Percentiles rank a stretch among this genome's conserved stretches.
Evolutionary conservation across 1,284 basidiomycete species (phyloP).

Genomic region (Trichosporon faecale): DNA sequence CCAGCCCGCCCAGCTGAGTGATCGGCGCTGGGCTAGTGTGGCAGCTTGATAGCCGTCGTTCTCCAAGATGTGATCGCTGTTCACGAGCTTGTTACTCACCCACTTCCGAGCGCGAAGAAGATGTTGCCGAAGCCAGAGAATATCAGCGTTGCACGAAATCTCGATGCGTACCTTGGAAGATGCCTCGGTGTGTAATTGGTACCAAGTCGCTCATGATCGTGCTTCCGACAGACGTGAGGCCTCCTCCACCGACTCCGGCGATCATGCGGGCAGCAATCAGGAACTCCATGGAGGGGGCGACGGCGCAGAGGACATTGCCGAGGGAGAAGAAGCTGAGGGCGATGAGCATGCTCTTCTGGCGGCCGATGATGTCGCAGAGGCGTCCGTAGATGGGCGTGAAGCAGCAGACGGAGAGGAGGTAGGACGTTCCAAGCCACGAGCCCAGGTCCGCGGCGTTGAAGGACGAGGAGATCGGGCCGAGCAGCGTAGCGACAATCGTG

Average conservation of each 20-base stretch:
- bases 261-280: conserved; percentile 75
- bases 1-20: background rate
- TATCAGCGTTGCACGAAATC: too few relatives aligned
- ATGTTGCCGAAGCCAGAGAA: conserved; percentile 63
- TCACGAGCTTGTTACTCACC: conserved; percentile 37
- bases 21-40: background rate
- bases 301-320: conserved; percentile 75
- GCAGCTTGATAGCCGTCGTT: too few relatives aligned
- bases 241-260: conserved; percentile 87
- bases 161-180: conserved; percentile 67
- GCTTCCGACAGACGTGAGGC: conserved; percentile 53
- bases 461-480: conserved; percentile 47
- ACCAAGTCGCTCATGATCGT: conserved; percentile 54
- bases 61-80: too few relatives aligned
- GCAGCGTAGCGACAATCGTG: conserved; percentile 61
- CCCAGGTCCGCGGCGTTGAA: conserved; percentile 58
- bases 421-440: conserved; percentile 78
- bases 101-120: conserved; percentile 57
- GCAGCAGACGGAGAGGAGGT: conserved; percentile 76
- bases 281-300: conserved; percentile 77
- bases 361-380: conserved; percentile 79
- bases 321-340: conserved; percentile 74
- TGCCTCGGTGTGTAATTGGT: conserved; percentile 71
- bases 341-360: conserved; percentile 68
- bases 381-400: conserved; percentile 87